These are phyloP conservation scores for Microdochium paspali DNA, from an alignment of 2,329 filamentous ascomycete genomes.

Conservation along the genomic window DNA sequence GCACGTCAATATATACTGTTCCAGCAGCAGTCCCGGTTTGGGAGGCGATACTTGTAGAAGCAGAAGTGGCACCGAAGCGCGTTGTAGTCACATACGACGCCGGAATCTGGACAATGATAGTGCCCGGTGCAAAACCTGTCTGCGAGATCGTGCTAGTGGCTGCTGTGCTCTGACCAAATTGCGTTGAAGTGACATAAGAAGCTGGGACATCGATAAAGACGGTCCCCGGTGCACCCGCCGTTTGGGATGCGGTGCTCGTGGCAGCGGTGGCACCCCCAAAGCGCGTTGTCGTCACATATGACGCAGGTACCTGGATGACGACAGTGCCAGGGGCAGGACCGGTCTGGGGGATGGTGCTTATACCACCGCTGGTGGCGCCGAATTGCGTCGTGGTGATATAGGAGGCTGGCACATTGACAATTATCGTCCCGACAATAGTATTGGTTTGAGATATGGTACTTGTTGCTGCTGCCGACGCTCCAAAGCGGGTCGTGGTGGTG, in stretches of 20 bases:
- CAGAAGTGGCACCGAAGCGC: neutral
- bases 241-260: neutral
- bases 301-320: neutral
- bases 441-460: neutral
- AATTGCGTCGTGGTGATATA: neutral
- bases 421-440: neutral
- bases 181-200: neutral
- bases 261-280: neutral
- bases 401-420: neutral
- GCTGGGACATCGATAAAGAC: neutral
- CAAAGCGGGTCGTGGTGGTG: neutral
- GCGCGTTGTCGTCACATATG: neutral
- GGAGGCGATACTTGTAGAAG: neutral
- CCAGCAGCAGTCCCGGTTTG: neutral
- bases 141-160: slow-evolving; percentile 1
- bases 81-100: neutral
- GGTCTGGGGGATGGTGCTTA: neutral
- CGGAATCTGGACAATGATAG: neutral
- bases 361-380: neutral
- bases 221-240: neutral
- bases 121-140: neutral
- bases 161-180: neutral
- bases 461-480: neutral
- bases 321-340: neutral
- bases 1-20: neutral